Evolutionary conservation across 495 filamentous ascomycete genomes (phyloP), one percentile per base, ranked within the genome.

Genomic region (Penicillium lagena): DNA sequence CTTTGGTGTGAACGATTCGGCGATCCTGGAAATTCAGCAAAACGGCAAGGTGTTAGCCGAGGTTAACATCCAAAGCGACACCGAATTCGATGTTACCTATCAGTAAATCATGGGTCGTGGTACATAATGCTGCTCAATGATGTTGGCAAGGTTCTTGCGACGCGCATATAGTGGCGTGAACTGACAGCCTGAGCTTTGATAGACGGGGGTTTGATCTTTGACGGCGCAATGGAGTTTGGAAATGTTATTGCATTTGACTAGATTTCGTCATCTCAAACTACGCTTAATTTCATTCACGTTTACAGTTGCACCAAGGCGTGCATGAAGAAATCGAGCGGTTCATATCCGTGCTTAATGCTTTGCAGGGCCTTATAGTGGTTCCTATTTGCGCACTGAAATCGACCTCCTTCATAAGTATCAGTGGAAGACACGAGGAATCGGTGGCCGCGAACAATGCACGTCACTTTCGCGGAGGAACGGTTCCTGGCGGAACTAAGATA

Each of bases 11-110:
- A 51, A 58, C 2, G 65, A 68, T 15, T 68, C 70, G n/a, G 58
- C 59, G 13, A 64, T 78, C 28, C 56, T 80, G 42, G 73, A 80
- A 39, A 72, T 81, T 45, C 57, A 71, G 52, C 77, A 80, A 52
- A 68, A 62, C 37, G 53, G 63, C 44, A 45, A 69, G 45, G 58
- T 80, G 6, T 56, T 77, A 47, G 77, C 78, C 4, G 47, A 66
- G 46, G 71, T 71, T 40, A 54, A 63, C 11, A 50, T 71, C 5
- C 48, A 56, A 6, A 68, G 72, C 13, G 62, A 70, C 13, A 63
- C 54, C 31, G 60, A 60, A 32, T 53, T 73, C 15, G 43, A 42
- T 22, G 66, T 73, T 1, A 55, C 47, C 4, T 69, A 67, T 27
- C 29, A 53, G 39, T 55, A 38, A 43, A 31, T 17, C 11, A 22